These are phyloP conservation scores for Claviceps paspali DNA, from an alignment of 2,329 filamentous ascomycete species.

Conservation along the genomic window DNA sequence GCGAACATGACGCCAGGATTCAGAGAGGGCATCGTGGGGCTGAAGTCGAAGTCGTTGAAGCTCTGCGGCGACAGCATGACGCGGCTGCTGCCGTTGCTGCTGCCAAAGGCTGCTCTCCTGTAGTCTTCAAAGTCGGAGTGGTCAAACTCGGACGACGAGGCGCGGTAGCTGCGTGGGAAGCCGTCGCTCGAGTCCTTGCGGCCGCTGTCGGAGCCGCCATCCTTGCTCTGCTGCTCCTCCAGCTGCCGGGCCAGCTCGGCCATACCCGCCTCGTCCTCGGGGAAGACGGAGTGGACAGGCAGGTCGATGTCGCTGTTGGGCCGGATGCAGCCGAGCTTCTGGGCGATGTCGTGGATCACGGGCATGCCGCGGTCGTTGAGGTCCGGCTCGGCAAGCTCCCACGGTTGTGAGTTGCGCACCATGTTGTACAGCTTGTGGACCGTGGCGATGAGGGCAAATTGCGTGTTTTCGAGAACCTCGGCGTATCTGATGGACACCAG, in stretches of 20 bases:
- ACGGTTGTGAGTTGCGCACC: constrained; percentile 41
- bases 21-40: constrained; percentile 18
- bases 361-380: constrained; percentile 48
- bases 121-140: constrained; percentile 43
- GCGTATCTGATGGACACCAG: constrained; percentile 32
- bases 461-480: constrained; percentile 49
- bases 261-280: constrained; percentile 44
- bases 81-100: constrained; percentile 14
- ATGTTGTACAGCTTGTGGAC: constrained; percentile 52
- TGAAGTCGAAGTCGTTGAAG: constrained; percentile 26
- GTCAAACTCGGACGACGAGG: constrained; percentile 39
- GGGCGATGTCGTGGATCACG: constrained; percentile 49
- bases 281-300: constrained; percentile 42
- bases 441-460: constrained; percentile 47
- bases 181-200: constrained; percentile 11
- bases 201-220: constrained; percentile 19
- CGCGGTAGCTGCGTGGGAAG: constrained; percentile 21
- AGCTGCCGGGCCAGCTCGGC: constrained; percentile 40
- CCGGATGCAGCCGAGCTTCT: constrained; percentile 48
- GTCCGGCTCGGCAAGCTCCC: constrained; percentile 48
- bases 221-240: constrained; percentile 29
- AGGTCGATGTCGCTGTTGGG: constrained; percentile 45
- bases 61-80: constrained; percentile 39
- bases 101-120: constrained; percentile 30
- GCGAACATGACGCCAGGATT: constrained; percentile 20